Evolutionary conservation across 1,284 basidiomycete species (phyloP), one percentile per base, ranked within the genome.

Genomic region (Tilletia walkeri): DNA sequence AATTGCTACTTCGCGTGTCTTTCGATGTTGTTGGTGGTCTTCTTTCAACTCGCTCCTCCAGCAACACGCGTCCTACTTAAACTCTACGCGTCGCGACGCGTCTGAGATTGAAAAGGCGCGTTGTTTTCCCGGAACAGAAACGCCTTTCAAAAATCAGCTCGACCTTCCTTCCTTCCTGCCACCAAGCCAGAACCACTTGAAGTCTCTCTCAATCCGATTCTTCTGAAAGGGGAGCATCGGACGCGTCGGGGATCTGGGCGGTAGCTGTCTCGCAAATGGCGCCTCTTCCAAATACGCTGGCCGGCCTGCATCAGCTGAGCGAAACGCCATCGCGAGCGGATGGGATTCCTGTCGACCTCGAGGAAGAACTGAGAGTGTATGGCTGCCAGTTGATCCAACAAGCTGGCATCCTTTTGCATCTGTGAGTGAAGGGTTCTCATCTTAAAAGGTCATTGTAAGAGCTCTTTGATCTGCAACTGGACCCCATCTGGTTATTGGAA

Each of bases 381-480:
- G 93, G 92, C 20, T 95, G 92, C 66, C 75, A 75, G 67, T 67
- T 97, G 70, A 95, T 99, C 41, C 94, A 97, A 79, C 91, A 97
- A 85, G 94, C 94, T 2, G 95, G 95, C 38, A 88, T 95, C 61
- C 88, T 98, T 66, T 87, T 98, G 70, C 89, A 90, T 80, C 90
- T 95, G 91, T 95, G 80, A 80, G 90, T 85, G 7, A 30, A 50
- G 4, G 5, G 45, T 6, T 6, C 38, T 45, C 38, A 68, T 30
- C 24, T 30, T 30, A 30, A 30, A 30, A 16, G 16, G 49, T 16
- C 18, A 16, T 49, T 10, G 18, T 69, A 10, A 54, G 12, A 53
- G 24, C 24, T 20, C n/a, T 49, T 18, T 59, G 12, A 36, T 18
- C 30, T 69, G 38, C 34, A 16, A 24, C 6, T 10, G 4, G 18